phyloP scores from a whole-genome alignment of 208 protist genomes.

The Leishmania major region DNA sequence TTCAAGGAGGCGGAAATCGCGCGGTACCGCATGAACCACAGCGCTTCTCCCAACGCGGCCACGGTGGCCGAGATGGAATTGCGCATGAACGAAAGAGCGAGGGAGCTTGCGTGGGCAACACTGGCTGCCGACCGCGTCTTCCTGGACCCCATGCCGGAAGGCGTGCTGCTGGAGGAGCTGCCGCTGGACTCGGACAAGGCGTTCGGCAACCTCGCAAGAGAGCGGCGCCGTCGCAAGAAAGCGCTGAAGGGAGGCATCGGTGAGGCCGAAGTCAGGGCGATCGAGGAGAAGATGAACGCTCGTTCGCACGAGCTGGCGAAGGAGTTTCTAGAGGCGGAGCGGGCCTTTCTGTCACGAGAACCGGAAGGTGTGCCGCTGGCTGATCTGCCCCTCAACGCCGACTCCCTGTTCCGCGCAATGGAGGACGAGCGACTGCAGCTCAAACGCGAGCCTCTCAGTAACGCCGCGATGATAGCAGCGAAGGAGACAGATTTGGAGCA shows the following conservation, averaged over 20 bases:
- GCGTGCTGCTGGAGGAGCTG: constrained; percentile 73
- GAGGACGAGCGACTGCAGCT: constrained; percentile 57
- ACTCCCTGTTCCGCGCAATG: constrained; percentile 55
- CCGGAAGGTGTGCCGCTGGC: constrained; percentile 76
- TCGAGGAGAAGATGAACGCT: constrained; percentile 78
- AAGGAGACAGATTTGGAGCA: constrained; percentile 61
- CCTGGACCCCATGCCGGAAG: constrained; percentile 74
- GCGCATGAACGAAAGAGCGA: constrained; percentile 49
- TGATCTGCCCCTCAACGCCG: constrained; percentile 61
- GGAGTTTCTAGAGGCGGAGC: constrained; percentile 54
- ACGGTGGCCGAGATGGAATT: constrained; percentile 44
- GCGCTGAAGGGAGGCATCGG: constrained; percentile 42
- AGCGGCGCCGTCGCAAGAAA: constrained; percentile 68
- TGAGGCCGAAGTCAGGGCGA: constrained; percentile 42
- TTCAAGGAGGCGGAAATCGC: constrained; percentile 80
- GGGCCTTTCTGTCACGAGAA: constrained; percentile 60
- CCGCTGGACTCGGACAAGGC: constrained; percentile 68
- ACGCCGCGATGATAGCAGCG: constrained; percentile 18
- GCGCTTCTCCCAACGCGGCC: constrained; percentile 13
- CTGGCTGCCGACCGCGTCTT: constrained; percentile 72
- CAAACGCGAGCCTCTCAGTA: constrained; percentile 56
- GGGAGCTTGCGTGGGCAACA: constrained; percentile 58
- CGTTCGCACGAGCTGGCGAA: constrained; percentile 65
- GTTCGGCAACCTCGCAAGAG: constrained; percentile 60
- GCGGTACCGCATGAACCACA: constrained; percentile 55